A percentile compares a stretch with the other conserved stretches of the same genome.
These are phyloP conservation scores for Trichoderma sp. DNA, from an alignment of 2,329 filamentous ascomycete genomes.

Conservation along the genomic window DNA sequence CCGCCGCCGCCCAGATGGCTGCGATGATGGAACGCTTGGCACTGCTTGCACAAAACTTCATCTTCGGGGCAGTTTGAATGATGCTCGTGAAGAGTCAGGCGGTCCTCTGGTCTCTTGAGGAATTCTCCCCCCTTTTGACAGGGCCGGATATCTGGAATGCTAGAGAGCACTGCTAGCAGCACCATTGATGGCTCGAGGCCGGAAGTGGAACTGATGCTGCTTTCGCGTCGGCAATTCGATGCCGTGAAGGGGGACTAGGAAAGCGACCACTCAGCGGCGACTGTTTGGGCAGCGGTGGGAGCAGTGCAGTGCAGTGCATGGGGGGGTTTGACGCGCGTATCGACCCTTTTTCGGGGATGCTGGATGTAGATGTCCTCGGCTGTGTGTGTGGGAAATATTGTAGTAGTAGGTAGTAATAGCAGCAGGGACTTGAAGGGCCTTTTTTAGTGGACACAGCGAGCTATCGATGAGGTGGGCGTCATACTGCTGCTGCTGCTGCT, in stretches of 20 bases:
- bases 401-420: no score
- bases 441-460: not conserved
- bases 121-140: not conserved
- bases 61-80: not conserved
- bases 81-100: not conserved
- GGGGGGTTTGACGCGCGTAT: slow-evolving; percentile 26
- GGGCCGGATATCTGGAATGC: not conserved
- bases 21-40: slow-evolving; percentile 7
- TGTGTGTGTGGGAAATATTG: not conserved
- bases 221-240: slow-evolving; percentile 24
- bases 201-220: slow-evolving; percentile 18
- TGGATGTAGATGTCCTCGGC: not conserved
- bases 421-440: not conserved
- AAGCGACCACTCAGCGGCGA: slow-evolving; percentile 20
- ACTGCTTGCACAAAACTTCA: slow-evolving; percentile 12
- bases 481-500: not conserved
- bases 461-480: not conserved
- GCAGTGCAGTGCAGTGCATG: not conserved
- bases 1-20: slow-evolving; percentile 3
- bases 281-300: slow-evolving; percentile 7
- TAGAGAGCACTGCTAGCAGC: not conserved
- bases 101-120: not conserved
- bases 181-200: not conserved
- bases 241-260: slow-evolving; percentile 20
- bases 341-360: slow-evolving; percentile 1